Conservation (phyloP, 495 filamentous ascomycete species). For the Bathelium albidoporum region DNA sequence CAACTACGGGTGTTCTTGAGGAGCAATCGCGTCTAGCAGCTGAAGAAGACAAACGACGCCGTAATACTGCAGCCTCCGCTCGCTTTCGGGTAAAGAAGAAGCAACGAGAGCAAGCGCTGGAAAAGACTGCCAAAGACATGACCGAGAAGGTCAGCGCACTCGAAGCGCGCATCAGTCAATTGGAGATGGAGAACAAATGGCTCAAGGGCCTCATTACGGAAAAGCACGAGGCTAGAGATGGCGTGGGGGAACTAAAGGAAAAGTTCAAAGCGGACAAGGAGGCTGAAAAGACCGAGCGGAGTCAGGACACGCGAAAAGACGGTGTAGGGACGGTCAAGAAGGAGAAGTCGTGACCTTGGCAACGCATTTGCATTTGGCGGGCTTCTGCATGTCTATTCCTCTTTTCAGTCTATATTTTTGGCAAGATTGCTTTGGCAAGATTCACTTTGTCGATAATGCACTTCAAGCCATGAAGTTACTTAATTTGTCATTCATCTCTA, state of each 20-base stretch:
- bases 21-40: slow-evolving; percentile 67
- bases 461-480: not conserved
- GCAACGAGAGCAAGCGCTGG: slow-evolving; percentile 88
- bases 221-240: slow-evolving; percentile 58
- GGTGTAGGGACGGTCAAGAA: slow-evolving; percentile 18
- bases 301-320: slow-evolving; percentile 15
- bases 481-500: not conserved
- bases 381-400: not conserved
- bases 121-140: slow-evolving; percentile 83
- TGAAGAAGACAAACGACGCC: slow-evolving; percentile 93
- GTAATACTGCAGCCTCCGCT: slow-evolving; percentile 89
- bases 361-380: not conserved
- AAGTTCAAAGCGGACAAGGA: slow-evolving; percentile 7
- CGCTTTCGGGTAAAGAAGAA: slow-evolving; percentile 99
- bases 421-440: not conserved
- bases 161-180: slow-evolving; percentile 69
- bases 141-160: slow-evolving; percentile 69
- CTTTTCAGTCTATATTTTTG: not conserved
- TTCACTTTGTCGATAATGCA: not conserved
- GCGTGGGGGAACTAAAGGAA: slow-evolving; percentile 15
- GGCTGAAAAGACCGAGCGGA: slow-evolving; percentile 14
- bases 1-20: slow-evolving; percentile 41
- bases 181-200: slow-evolving; percentile 97
- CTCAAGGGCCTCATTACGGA: slow-evolving; percentile 86
- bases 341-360: not conserved